Conservation (phyloP, 306 rosid genomes). For the Corylus americana region DNA sequence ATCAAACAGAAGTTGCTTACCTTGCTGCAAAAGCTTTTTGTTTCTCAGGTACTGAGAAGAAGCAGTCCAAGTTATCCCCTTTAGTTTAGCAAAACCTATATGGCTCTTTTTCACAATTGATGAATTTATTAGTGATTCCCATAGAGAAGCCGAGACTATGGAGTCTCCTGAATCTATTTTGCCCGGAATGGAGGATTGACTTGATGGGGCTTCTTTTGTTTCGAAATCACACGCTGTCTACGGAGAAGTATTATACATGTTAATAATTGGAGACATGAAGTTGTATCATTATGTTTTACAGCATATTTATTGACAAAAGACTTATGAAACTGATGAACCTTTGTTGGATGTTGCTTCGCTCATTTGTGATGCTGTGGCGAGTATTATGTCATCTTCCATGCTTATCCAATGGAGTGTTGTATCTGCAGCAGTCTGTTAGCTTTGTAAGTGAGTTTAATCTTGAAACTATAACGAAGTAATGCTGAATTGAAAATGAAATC, state of each 20-base stretch:
- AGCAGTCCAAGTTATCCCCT: slow-evolving; percentile 12
- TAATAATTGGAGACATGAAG: slow-evolving; percentile 10
- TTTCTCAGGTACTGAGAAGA: slow-evolving; percentile 14
- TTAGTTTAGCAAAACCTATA: slow-evolving; percentile 13
- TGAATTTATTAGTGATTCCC: slow-evolving; percentile 30
- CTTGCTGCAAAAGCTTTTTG: slow-evolving; percentile 23
- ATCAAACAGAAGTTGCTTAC: slow-evolving; percentile 15
- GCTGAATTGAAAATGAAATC: slow-evolving; percentile 5
- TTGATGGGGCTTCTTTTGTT: slow-evolving; percentile 5
- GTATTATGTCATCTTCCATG: slow-evolving; percentile 6
- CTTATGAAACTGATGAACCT: slow-evolving; percentile 26
- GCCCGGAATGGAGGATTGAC: slow-evolving; percentile 7
- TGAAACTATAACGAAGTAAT: background rate
- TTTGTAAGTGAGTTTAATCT: slow-evolving; percentile 14
- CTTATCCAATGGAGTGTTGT: slow-evolving; percentile 19
- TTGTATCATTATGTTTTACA: background rate
- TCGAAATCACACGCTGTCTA: slow-evolving; percentile 23
- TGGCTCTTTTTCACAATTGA: slow-evolving; percentile 21
- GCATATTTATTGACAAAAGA: too few relatives aligned
- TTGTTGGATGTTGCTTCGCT: slow-evolving; percentile 21
- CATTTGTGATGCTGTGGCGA: background rate
- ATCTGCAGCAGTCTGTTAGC: slow-evolving; percentile 33
- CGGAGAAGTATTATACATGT: slow-evolving; percentile 14
- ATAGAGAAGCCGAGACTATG: slow-evolving; percentile 26
- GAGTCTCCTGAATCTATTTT: slow-evolving; percentile 32